phyloP scores from a whole-genome alignment of 208 protist species.

The Phytomonas sp. region DNA sequence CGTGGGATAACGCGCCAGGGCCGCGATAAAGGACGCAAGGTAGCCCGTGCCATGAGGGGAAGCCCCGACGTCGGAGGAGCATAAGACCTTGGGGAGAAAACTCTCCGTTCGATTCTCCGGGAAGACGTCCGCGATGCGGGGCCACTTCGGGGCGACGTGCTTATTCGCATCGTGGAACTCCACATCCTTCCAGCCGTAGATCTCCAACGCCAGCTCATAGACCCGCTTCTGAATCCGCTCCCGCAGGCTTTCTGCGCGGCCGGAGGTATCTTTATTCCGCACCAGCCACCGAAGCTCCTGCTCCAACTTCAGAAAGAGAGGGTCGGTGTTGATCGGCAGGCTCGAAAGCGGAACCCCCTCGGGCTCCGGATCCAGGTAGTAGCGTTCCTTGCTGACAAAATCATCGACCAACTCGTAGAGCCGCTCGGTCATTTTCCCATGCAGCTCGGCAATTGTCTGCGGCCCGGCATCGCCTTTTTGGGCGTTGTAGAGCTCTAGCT shows the following conservation, averaged over 20 bases:
- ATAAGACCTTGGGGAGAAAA: slow-evolving; percentile 25
- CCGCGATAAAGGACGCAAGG: slow-evolving; percentile 70
- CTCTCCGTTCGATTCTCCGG: slow-evolving; percentile 38
- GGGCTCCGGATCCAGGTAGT: slow-evolving; percentile 69
- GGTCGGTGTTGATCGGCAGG: slow-evolving; percentile 64
- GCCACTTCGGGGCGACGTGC: slow-evolving; percentile 63
- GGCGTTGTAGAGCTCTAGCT: slow-evolving; percentile 20
- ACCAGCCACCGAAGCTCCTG: slow-evolving; percentile 51
- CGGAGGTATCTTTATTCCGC: slow-evolving; percentile 24
- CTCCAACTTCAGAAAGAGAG: slow-evolving; percentile 61
- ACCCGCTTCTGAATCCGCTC: slow-evolving; percentile 41
- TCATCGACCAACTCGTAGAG: slow-evolving; percentile 44
- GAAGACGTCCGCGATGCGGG: slow-evolving; percentile 68
- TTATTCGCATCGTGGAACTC: slow-evolving; percentile 72
- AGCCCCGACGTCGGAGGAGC: slow-evolving; percentile 27
- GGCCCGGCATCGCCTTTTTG: slow-evolving; percentile 12
- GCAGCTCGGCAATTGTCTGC: slow-evolving; percentile 26
- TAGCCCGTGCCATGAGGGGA: slow-evolving; percentile 46
- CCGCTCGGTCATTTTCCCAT: slow-evolving; percentile 41
- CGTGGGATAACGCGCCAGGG: slow-evolving; percentile 47
- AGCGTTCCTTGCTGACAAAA: slow-evolving; percentile 51
- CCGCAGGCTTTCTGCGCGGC: slow-evolving; percentile 35
- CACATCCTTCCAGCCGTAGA: slow-evolving; percentile 71
- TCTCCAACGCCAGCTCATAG: slow-evolving; percentile 50
- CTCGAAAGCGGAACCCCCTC: slow-evolving; percentile 55